Evolutionary conservation across 2,329 filamentous ascomycete species (phyloP).

Genomic region (Hypoxylon sp.): DNA sequence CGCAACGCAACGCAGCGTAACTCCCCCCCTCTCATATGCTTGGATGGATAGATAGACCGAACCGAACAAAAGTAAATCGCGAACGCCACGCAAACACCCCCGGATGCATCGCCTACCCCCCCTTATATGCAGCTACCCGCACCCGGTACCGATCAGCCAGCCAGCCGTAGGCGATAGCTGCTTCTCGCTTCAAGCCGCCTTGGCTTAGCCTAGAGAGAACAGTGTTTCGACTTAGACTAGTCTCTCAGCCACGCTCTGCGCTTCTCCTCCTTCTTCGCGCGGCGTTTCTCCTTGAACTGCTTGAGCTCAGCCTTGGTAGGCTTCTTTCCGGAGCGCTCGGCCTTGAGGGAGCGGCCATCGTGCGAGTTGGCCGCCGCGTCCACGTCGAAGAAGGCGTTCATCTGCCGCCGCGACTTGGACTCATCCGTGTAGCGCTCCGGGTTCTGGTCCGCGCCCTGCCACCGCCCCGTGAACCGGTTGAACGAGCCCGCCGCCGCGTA

Average conservation of each 20-base stretch:
- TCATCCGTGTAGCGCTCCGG: constrained; percentile 87
- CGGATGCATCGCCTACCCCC: neutral
- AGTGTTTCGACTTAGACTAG: constrained; percentile 65
- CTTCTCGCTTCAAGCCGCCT: neutral
- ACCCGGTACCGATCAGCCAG: neutral
- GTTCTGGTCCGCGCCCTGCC: constrained; percentile 74
- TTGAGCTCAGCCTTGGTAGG: constrained; percentile 88
- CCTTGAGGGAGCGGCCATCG: constrained; percentile 89
- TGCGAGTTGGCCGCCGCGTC: constrained; percentile 93
- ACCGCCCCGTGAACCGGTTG: constrained; percentile 90
- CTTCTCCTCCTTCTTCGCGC: constrained; percentile 93
- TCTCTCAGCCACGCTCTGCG: constrained; percentile 90
- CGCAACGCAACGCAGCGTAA: neutral
- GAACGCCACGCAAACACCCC: neutral
- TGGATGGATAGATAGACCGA: neutral
- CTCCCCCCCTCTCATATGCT: neutral
- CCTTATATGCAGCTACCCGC: constrained; percentile 24
- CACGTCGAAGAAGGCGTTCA: constrained; percentile 96
- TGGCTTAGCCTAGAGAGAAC: constrained; percentile 5
- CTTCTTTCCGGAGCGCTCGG: constrained; percentile 87
- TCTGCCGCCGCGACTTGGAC: constrained; percentile 86
- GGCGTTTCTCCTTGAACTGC: constrained; percentile 89
- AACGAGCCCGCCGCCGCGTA: constrained; percentile 82
- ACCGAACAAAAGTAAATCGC: neutral
- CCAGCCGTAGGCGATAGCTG: neutral